These are phyloP conservation scores for Desmodesmus armatus DNA, from an alignment of 139 green algal genomes.

Conservation along the genomic window DNA sequence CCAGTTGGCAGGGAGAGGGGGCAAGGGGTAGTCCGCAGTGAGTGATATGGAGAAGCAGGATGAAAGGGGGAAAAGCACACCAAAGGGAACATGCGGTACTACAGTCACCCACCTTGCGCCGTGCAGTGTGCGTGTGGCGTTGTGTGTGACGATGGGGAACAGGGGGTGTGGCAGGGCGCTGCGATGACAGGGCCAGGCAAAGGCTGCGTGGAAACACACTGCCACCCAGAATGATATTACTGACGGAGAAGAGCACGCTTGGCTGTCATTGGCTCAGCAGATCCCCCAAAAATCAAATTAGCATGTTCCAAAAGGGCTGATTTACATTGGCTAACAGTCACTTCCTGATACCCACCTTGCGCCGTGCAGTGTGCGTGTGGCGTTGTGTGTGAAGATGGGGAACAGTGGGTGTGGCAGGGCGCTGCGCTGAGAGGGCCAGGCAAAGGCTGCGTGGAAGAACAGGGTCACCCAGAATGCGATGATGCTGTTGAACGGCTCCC, in stretches of 20 bases:
- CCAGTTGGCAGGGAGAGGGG: too few species aligned
- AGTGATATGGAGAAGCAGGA: too few species aligned
- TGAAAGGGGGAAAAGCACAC: too few species aligned
- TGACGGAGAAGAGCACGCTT: too few species aligned
- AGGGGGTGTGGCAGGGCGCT: neutral
- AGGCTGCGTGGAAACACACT: neutral
- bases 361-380: neutral
- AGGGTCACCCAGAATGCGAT: neutral
- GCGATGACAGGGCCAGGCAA: neutral
- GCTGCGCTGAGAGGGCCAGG: neutral
- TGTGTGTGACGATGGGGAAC: neutral
- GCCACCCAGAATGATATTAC: neutral
- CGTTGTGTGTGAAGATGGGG: neutral
- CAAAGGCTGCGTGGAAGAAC: neutral
- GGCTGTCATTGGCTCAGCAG: too few species aligned
- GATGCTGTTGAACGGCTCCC: conserved; percentile 25
- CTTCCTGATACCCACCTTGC: neutral
- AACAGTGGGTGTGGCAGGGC: neutral
- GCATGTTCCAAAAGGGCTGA: too few species aligned
- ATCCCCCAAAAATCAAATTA: too few species aligned
- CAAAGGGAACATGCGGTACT: too few species aligned
- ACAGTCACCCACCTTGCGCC: neutral
- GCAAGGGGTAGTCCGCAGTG: too few species aligned
- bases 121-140: neutral
- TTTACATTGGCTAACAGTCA: too few species aligned